A percentile compares a stretch with the other conserved stretches of the same genome.
phyloP scores from a whole-genome alignment of 768 basidiomycete species.

The Hygrophorus pudorinus region DNA sequence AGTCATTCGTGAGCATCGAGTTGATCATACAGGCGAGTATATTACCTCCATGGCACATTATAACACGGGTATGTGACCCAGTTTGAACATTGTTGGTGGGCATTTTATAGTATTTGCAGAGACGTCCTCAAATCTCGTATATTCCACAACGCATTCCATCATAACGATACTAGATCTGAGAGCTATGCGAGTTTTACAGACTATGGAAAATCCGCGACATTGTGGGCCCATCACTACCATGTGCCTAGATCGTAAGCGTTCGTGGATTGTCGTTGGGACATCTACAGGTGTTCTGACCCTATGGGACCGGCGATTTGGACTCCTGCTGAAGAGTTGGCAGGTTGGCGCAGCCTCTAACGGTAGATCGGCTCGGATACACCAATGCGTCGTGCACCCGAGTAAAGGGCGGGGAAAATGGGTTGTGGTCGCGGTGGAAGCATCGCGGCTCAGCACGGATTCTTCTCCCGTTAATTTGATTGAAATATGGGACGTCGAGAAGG shows the following conservation, averaged over 20 bases:
- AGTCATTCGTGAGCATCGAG: constrained; percentile 69
- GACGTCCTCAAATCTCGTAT: constrained; percentile 70
- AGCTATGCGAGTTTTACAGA: constrained; percentile 68
- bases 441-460: constrained; percentile 30
- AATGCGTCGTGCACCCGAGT: constrained; percentile 74
- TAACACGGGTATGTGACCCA: constrained; percentile 45
- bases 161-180: constrained; percentile 76
- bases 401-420: constrained; percentile 88
- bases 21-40: constrained; percentile 67
- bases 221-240: constrained; percentile 80
- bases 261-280: constrained; percentile 88
- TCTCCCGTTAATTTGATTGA: constrained; percentile 54
- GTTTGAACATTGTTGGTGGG: not conserved
- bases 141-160: constrained; percentile 72
- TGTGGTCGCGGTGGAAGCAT: constrained; percentile 67
- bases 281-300: constrained; percentile 75
- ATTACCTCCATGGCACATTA: constrained; percentile 80
- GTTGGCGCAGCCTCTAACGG: constrained; percentile 47
- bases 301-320: constrained; percentile 94
- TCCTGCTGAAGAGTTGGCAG: constrained; percentile 83
- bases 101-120: constrained; percentile 25
- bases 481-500: constrained; percentile 89
- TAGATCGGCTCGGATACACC: constrained; percentile 50
- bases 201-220: constrained; percentile 77
- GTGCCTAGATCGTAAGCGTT: constrained; percentile 73